Conservation (phyloP, 1,284 basidiomycete species). For the Laetiporus sulphureus region DNA sequence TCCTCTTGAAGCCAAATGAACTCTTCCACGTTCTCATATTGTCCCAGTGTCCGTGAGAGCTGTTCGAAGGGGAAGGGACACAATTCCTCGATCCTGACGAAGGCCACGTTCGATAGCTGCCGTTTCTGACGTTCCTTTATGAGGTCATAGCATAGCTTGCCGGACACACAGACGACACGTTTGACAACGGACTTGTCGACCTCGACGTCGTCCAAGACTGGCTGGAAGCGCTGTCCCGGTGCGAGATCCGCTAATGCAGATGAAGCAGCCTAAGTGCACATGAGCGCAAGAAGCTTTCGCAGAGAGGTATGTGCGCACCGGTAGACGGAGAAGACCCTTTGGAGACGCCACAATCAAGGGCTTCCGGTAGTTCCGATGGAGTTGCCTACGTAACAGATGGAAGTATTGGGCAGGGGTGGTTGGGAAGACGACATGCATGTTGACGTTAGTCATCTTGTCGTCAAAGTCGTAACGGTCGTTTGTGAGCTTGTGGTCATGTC, state of each 20-base stretch:
- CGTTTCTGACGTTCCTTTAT: slow-evolving; percentile 54
- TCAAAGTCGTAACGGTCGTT: slow-evolving; percentile 51
- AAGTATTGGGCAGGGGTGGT: slow-evolving; percentile 89
- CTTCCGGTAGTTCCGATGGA: slow-evolving; percentile 79
- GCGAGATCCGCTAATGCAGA: slow-evolving; percentile 63
- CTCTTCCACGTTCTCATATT: slow-evolving; percentile 39
- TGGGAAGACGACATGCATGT: slow-evolving; percentile 80
- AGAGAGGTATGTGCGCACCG: slow-evolving; percentile 42
- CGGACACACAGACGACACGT: slow-evolving; percentile 60
- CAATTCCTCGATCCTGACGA: slow-evolving; percentile 80
- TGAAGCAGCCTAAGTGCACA: slow-evolving; percentile 56
- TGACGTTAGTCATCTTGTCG: slow-evolving; percentile 47
- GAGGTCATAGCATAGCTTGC: slow-evolving; percentile 87
- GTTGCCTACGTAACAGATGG: slow-evolving; percentile 80
- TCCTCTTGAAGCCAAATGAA: slow-evolving; percentile 82
- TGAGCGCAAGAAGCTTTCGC: slow-evolving; percentile 1
- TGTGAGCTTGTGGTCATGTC: slow-evolving; percentile 42
- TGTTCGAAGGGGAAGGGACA: slow-evolving; percentile 75
- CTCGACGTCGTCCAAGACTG: slow-evolving; percentile 58
- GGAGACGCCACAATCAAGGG: slow-evolving; percentile 80
- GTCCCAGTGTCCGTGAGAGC: slow-evolving; percentile 39
- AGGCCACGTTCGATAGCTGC: slow-evolving; percentile 47
- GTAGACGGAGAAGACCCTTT: slow-evolving; percentile 73
- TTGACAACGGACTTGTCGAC: slow-evolving; percentile 34
- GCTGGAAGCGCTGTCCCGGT: slow-evolving; percentile 59